Percentiles rank a stretch among this genome's conserved stretches.
These are phyloP conservation scores for Aegilops longissima DNA, from an alignment of 176 grass and related monocot species.

Conservation along the genomic window DNA sequence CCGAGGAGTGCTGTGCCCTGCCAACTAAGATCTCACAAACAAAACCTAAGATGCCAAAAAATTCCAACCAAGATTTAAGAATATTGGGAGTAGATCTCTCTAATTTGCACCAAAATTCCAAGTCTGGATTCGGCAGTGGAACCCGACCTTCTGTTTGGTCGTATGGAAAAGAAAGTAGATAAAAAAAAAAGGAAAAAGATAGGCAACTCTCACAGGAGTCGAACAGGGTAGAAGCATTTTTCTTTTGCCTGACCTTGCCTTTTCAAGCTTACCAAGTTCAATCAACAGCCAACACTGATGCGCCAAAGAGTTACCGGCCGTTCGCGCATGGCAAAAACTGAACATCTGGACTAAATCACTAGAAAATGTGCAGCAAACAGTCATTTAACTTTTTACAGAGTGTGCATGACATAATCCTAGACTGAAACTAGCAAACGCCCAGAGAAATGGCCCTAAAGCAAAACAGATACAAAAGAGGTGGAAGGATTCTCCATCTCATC, in stretches of 20 bases:
- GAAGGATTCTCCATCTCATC: slow-evolving; percentile 25
- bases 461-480: slow-evolving; percentile 5
- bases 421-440: slow-evolving; percentile 22
- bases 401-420: slow-evolving; percentile 33
- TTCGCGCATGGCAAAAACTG: background rate
- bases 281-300: background rate
- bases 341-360: slow-evolving; percentile 14
- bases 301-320: background rate
- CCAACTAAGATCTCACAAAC: no score
- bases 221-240: background rate
- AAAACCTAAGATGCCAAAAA: no score
- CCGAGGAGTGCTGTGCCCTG: no score
- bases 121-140: no score
- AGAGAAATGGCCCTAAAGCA: background rate
- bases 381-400: slow-evolving; percentile 38
- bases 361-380: slow-evolving; percentile 6
- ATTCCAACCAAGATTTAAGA: no score
- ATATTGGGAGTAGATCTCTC: no score
- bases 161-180: no score
- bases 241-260: background rate
- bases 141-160: no score
- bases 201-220: no score
- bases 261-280: background rate
- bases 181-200: no score
- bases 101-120: no score